Evolutionary conservation across 2,329 filamentous ascomycete genomes (phyloP).

Genomic region (Trichoderma pleuroti): DNA sequence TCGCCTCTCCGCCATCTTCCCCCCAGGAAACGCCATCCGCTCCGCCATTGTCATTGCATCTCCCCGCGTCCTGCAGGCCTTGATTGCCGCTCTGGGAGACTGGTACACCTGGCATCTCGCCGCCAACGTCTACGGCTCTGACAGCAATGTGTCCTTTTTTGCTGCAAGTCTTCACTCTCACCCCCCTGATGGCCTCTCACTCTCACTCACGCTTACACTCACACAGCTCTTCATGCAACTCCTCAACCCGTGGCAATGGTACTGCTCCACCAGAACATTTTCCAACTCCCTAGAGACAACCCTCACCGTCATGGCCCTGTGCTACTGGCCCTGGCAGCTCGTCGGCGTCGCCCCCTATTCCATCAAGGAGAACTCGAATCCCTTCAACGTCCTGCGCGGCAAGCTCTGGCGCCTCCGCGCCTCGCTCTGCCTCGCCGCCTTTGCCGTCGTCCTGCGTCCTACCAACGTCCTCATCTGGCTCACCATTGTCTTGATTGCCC

Average conservation of each 20-base stretch:
- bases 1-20: slow-evolving; percentile 51
- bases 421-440: slow-evolving; percentile 71
- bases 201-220: not conserved
- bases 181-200: too few species aligned
- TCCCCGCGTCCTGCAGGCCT: slow-evolving; percentile 72
- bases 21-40: slow-evolving; percentile 51
- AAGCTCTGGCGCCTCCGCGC: slow-evolving; percentile 39
- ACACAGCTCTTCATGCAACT: slow-evolving; percentile 37
- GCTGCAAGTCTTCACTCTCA: slow-evolving; percentile 53
- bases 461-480: slow-evolving; percentile 88
- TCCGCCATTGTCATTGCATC: slow-evolving; percentile 66
- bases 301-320: slow-evolving; percentile 74
- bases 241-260: slow-evolving; percentile 80
- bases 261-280: slow-evolving; percentile 86
- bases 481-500: slow-evolving; percentile 50
- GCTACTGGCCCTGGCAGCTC: slow-evolving; percentile 83
- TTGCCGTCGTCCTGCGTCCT: slow-evolving; percentile 81
- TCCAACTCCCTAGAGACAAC: slow-evolving; percentile 94
- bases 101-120: slow-evolving; percentile 86
- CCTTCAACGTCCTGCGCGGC: slow-evolving; percentile 26
- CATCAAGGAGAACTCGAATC: slow-evolving; percentile 40
- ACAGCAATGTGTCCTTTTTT: slow-evolving; percentile 61
- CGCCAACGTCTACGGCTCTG: slow-evolving; percentile 64
- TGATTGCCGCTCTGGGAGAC: slow-evolving; percentile 74
- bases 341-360: slow-evolving; percentile 41